Percentiles rank a stretch among this genome's conserved stretches.
Evolutionary conservation across 768 basidiomycete species (phyloP).

Genomic region (Leccinum subgranulosum): DNA sequence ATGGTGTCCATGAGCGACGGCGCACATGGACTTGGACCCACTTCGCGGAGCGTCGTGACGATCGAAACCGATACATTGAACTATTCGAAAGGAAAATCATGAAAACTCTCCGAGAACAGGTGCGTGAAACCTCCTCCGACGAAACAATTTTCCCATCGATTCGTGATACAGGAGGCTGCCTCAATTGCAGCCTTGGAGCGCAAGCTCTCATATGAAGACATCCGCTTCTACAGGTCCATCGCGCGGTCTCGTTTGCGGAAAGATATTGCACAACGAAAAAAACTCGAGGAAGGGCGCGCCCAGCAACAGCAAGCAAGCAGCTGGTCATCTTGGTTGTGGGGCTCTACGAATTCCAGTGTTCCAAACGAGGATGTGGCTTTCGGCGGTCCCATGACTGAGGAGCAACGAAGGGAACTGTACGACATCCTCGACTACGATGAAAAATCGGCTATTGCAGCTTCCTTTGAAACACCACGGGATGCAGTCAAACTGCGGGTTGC

Average conservation of each 20-base stretch:
- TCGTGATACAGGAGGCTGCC: slow-evolving; percentile 43
- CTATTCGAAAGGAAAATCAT: slow-evolving; percentile 77
- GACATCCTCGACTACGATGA: slow-evolving; percentile 92
- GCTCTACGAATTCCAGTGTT: slow-evolving; percentile 43
- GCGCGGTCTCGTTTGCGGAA: slow-evolving; percentile 85
- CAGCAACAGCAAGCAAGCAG: slow-evolving; percentile 51
- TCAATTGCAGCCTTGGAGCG: slow-evolving; percentile 66
- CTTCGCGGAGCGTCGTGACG: slow-evolving; percentile 84
- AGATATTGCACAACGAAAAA: slow-evolving; percentile 67
- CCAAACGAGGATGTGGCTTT: slow-evolving; percentile 54
- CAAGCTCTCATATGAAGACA: slow-evolving; percentile 89
- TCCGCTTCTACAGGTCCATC: slow-evolving; percentile 96
- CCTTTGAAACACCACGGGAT: slow-evolving; percentile 72
- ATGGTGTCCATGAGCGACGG: slow-evolving; percentile 78
- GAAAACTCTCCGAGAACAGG: slow-evolving; percentile 50
- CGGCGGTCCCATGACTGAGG: slow-evolving; percentile 74
- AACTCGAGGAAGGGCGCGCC: slow-evolving; percentile 65
- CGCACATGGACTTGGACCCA: slow-evolving; percentile 91
- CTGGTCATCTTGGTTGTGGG: slow-evolving; percentile 84
- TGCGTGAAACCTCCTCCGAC: slow-evolving; percentile 32
- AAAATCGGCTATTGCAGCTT: slow-evolving; percentile 65
- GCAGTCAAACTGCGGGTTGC: slow-evolving; percentile 73
- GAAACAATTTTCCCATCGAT: background rate
- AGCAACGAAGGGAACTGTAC: slow-evolving; percentile 87
- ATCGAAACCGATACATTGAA: slow-evolving; percentile 78